phyloP scores from a whole-genome alignment of 495 filamentous ascomycete species.

The Aspergillus ellipticus region DNA sequence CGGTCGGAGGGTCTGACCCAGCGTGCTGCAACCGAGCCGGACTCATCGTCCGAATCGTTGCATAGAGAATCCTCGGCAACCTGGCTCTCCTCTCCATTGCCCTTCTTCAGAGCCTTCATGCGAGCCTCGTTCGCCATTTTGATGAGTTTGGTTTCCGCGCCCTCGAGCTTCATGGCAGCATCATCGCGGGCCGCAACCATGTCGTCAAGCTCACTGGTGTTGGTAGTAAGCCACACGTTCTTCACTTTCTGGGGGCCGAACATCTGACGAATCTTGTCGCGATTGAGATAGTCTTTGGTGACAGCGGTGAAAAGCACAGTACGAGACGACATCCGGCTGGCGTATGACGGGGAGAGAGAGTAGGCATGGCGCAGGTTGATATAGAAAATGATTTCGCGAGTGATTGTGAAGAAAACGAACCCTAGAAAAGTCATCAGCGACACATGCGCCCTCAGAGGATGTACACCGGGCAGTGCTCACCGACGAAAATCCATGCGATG shows the following conservation, averaged over 20 bases:
- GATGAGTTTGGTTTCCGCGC: constrained; percentile 83
- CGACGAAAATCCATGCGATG: constrained; percentile 71
- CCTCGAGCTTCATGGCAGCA: constrained; percentile 81
- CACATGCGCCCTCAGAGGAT: neutral
- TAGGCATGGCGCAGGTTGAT: constrained; percentile 96
- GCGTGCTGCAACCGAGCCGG: constrained; percentile 73
- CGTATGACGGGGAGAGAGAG: constrained; percentile 80
- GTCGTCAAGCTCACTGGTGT: constrained; percentile 78
- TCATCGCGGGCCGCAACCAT: constrained; percentile 81
- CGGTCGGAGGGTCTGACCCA: constrained; percentile 78
- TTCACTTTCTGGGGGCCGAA: constrained; percentile 72
- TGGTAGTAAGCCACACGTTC: constrained; percentile 80
- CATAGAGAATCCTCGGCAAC: constrained; percentile 30
- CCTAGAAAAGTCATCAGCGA: constrained; percentile 25
- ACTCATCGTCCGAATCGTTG: constrained; percentile 56
- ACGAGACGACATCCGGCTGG: constrained; percentile 85
- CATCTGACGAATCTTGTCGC: constrained; percentile 69
- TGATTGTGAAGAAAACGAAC: constrained; percentile 85
- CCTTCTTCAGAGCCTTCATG: constrained; percentile 71
- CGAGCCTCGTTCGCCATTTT: constrained; percentile 75
- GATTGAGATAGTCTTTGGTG: constrained; percentile 67
- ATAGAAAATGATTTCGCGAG: constrained; percentile 88
- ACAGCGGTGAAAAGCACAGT: constrained; percentile 92
- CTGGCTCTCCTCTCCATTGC: constrained; percentile 42
- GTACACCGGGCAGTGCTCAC: constrained; percentile 24